These are phyloP conservation scores for Fragaria nilgerrensis DNA, from an alignment of 306 rosid species.

Conservation along the genomic window DNA sequence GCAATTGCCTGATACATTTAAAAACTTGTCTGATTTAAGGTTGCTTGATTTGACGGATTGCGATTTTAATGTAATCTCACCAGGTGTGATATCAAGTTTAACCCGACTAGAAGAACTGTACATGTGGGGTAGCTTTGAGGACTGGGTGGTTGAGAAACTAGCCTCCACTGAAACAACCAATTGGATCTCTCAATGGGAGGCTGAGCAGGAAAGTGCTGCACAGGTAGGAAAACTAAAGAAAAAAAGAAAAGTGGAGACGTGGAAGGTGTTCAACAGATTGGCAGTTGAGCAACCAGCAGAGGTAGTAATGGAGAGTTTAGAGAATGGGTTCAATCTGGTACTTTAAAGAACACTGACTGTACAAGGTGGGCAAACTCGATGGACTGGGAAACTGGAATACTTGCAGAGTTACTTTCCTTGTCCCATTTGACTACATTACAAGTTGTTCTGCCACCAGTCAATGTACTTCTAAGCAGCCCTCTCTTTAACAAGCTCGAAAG, in stretches of 20 bases:
- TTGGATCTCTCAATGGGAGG: no score
- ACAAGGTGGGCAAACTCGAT: no score
- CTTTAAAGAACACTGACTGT: no score
- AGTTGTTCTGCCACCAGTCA: neutral
- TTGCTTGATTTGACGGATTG: neutral
- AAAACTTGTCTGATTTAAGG: neutral
- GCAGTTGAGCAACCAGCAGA: no score
- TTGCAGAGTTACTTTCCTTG: neutral
- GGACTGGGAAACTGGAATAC: neutral
- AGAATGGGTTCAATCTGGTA: no score
- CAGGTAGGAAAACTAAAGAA: no score
- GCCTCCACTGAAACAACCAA: neutral
- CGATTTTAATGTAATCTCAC: neutral
- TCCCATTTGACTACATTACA: neutral
- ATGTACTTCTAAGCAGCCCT: neutral
- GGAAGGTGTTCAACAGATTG: no score
- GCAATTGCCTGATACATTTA: neutral
- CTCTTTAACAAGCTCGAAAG: neutral
- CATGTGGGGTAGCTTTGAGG: neutral
- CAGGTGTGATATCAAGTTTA: neutral
- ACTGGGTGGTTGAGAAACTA: neutral
- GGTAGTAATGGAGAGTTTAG: no score
- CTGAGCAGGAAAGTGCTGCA: no score
- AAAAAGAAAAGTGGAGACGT: no score
- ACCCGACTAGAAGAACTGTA: slow-evolving; percentile 2